Evolutionary conservation across 345 rosid genomes (phyloP).

Genomic region (Hevea brasiliensis): DNA sequence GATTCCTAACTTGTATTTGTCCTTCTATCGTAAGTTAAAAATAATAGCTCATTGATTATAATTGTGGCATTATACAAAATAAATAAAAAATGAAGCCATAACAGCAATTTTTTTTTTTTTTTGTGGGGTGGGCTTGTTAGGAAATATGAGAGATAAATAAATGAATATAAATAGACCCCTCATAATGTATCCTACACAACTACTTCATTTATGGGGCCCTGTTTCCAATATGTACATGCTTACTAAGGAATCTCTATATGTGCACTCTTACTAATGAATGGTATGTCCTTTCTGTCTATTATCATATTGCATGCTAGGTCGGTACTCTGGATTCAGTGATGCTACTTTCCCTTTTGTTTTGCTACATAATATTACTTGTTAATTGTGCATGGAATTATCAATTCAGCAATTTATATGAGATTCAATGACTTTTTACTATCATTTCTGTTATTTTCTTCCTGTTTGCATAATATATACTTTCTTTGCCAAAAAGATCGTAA

Average conservation of each 20-base stretch:
- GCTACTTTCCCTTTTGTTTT: background rate
- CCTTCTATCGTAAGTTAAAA: too few relatives aligned
- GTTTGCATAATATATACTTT: slow-evolving; percentile 9
- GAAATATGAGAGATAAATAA: background rate
- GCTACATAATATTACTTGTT: slow-evolving; percentile 1
- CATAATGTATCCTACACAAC: background rate
- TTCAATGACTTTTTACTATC: background rate
- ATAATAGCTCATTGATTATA: background rate
- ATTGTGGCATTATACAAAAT: background rate
- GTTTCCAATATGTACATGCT: background rate
- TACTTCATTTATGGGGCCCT: background rate
- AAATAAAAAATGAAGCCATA: too few relatives aligned
- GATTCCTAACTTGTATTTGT: too few relatives aligned
- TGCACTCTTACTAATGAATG: background rate
- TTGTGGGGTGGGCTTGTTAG: too few relatives aligned
- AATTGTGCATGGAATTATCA: background rate
- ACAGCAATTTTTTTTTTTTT: too few relatives aligned
- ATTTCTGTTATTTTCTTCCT: background rate
- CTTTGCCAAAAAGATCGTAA: background rate
- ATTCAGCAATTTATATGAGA: background rate
- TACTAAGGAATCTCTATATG: background rate
- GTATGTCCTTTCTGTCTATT: background rate
- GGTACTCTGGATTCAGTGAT: background rate
- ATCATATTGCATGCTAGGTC: background rate
- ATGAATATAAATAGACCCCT: background rate